phyloP scores from a whole-genome alignment of 2,329 filamentous ascomycete species.

The Periconia macrospinosa region DNA sequence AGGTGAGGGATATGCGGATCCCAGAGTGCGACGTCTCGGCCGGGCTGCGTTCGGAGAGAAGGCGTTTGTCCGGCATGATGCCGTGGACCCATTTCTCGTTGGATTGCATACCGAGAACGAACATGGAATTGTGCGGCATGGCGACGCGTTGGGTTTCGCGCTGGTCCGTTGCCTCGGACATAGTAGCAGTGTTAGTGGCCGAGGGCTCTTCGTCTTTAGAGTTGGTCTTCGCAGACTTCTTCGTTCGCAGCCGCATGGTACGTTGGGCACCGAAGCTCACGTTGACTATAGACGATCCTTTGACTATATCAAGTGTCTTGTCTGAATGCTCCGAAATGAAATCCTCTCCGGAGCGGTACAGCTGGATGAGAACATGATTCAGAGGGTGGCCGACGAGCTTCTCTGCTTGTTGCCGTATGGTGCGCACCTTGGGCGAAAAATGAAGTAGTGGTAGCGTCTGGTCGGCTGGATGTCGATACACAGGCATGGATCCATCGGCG shows the following conservation, averaged over 20 bases:
- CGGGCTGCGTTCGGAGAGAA: conserved; percentile 64
- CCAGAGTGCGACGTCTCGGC: conserved; percentile 74
- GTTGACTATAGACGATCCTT: conserved; percentile 83
- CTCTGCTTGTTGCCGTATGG: conserved; percentile 71
- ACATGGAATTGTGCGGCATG: conserved; percentile 87
- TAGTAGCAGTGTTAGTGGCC: neutral
- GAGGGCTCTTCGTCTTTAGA: conserved; percentile 30
- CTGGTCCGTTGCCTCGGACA: conserved; percentile 11
- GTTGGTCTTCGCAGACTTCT: conserved; percentile 53
- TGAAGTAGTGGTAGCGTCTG: conserved; percentile 75
- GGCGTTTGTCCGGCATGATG: conserved; percentile 86
- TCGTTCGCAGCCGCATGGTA: conserved; percentile 86
- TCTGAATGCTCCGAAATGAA: conserved; percentile 97
- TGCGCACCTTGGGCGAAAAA: conserved; percentile 73
- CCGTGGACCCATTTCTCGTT: conserved; percentile 89
- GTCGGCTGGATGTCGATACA: conserved; percentile 95
- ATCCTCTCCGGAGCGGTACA: conserved; percentile 86
- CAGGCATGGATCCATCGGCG: conserved; percentile 72
- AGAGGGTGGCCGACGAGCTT: conserved; percentile 73
- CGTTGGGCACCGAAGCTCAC: conserved; percentile 90
- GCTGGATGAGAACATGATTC: conserved; percentile 91
- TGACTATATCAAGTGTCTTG: conserved; percentile 89
- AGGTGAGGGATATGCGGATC: conserved; percentile 87
- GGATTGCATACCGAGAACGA: conserved; percentile 76
- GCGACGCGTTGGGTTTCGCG: conserved; percentile 64